phyloP scores from a whole-genome alignment of 2,329 filamentous ascomycete species.

The Fusarium ramigenum region DNA sequence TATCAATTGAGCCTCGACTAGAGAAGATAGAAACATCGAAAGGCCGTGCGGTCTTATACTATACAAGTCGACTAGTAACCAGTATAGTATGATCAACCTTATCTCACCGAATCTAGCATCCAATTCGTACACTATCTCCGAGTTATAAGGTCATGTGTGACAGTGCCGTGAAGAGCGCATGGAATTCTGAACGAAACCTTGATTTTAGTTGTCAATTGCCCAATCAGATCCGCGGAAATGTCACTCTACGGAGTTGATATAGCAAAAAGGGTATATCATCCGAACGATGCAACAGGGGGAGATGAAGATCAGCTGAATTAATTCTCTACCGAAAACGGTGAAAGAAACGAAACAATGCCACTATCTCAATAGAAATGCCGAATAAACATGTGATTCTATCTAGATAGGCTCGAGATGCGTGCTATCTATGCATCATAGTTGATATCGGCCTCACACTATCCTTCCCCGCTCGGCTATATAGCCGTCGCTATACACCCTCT shows the following conservation, averaged over 20 bases:
- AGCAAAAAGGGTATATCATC: constrained; percentile 13
- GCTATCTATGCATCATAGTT: background rate
- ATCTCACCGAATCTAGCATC: background rate
- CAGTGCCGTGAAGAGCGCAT: background rate
- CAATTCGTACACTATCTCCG: constrained; percentile 7
- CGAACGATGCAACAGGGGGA: constrained; percentile 5
- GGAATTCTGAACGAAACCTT: background rate
- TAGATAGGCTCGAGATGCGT: background rate
- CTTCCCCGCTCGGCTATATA: background rate
- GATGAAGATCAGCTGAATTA: constrained; percentile 18
- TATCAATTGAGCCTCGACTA: background rate
- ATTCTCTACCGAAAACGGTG: background rate
- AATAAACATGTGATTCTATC: background rate
- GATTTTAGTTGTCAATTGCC: constrained; percentile 3
- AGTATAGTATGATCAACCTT: background rate
- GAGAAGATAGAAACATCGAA: background rate
- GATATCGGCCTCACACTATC: background rate
- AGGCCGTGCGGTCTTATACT: constrained; percentile 5
- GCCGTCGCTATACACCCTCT: background rate
- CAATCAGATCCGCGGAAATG: background rate
- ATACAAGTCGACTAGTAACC: background rate
- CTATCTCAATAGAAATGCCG: background rate
- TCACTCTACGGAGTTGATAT: background rate
- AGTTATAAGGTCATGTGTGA: constrained; percentile 10
- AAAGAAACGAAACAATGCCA: background rate